A percentile compares a stretch with the other conserved stretches of the same genome.
Conservation (phyloP, 176 grass and related monocot species). For the Puccinellia tenuiflora region DNA sequence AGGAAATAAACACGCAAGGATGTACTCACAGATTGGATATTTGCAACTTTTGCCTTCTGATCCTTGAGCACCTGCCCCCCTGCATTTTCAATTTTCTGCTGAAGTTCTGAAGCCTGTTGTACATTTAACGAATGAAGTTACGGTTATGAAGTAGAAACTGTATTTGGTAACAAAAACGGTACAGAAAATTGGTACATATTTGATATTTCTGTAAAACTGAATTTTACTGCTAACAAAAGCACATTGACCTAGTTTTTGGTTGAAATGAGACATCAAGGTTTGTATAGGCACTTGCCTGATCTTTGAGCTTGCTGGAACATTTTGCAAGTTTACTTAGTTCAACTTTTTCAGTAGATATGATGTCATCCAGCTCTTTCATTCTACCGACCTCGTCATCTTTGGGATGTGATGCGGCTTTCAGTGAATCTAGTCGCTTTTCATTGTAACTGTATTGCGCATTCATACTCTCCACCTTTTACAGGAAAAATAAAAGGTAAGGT, state of each 20-base stretch:
- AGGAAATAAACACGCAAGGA: background rate
- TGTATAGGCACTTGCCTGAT: slow-evolving; percentile 49
- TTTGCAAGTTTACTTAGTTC: slow-evolving; percentile 66
- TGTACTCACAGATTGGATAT: slow-evolving; percentile 76
- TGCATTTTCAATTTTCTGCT: slow-evolving; percentile 89
- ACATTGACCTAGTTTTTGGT: background rate
- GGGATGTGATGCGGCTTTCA: slow-evolving; percentile 67
- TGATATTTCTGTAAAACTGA: background rate
- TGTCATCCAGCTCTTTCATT: slow-evolving; percentile 57
- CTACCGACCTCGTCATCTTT: slow-evolving; percentile 65
- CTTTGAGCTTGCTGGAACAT: slow-evolving; percentile 87
- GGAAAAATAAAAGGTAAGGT: slow-evolving; percentile 7
- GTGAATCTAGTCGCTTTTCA: slow-evolving; percentile 60
- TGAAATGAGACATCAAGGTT: slow-evolving; percentile 4
- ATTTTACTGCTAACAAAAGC: background rate
- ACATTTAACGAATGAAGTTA: slow-evolving; percentile 9
- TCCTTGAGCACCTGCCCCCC: slow-evolving; percentile 84
- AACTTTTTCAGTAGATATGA: slow-evolving; percentile 57
- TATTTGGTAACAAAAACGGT: background rate
- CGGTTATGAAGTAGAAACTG: background rate
- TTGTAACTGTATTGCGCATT: slow-evolving; percentile 68
- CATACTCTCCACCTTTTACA: slow-evolving; percentile 73
- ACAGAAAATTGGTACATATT: background rate
- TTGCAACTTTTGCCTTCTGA: slow-evolving; percentile 79
- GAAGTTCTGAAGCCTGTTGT: slow-evolving; percentile 81